Base-by-base conservation (phyloP, 345 rosid species). In the thale cress (Arabidopsis thaliana) region DNA sequence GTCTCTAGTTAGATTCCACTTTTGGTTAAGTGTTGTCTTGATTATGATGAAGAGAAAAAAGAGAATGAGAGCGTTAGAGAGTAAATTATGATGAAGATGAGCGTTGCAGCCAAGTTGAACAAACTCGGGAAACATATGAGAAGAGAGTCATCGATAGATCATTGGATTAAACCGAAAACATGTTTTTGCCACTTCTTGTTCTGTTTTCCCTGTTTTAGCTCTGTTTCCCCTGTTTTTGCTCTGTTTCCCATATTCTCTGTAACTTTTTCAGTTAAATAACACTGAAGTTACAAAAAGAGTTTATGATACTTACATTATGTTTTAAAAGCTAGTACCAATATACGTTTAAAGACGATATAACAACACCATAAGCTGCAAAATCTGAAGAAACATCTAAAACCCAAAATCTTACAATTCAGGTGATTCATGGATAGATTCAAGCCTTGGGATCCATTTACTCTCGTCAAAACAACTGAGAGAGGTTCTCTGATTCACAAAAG, bases 371-470 rank as follows among this genome's bases (percentile, higher is more conserved):
- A 42, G 25, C 48, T 3, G 23, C 4, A 50, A 25, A 25, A 61
- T 45, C 14, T 28, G 1, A 49, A 58, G 24, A 66, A 51, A 40
- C 41, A 65, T 37, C 16, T 38, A 33, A 60, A 67, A 6, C 9
- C 5, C 14, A 20, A 20, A 76, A 52, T 23, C 59, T 71, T 48
- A 24, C 67, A 58, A 65, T 59, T 84, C 81, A 37, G 60, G 74
- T 36, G 82, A 81, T 81, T 88, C 89, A 16, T 78, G 71, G 32
- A 86, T 83, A 5, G 84, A 75, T 57, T 86, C 83, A 14, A 88
- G 89, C 52, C 44, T 38, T 44, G 89, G 85, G 64, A 74, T 83
- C 89, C 89, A 83, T 40, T 38, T 81, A 62, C 34, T 46, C 11
- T 55, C 70, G 44, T 59, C 67, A 4, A 66, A 60, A 22, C 69